Base-by-base conservation (phyloP, 83 land plant species). In the Picea mariana region DNA sequence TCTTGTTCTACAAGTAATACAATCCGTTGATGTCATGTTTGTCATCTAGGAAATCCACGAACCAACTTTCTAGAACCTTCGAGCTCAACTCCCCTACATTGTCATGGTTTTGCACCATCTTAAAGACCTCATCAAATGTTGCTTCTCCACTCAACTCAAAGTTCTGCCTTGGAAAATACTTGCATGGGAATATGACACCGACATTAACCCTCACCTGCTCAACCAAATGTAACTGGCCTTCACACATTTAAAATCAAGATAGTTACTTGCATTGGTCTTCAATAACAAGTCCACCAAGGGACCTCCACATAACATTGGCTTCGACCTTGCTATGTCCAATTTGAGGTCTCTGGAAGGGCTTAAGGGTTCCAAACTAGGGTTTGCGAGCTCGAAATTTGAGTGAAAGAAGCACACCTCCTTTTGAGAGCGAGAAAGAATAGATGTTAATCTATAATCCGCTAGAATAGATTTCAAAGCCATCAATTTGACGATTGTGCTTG, bases 241-340 rank as follows among this genome's bases (percentile, higher is more conserved):
- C 81, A 80, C 81, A 80, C 88, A 84, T 87, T 92, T 95, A 81
- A 97, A 97, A 77, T 93, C 93, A 27, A 97, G 31, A 62, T 95
- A 92, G 71, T 93, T 88, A 78, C 83, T 87, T 0, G 90, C 92
- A 26, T 91, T 92, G 1, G 92, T 87, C n/a, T 80, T 86, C 67
- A 95, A 2, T 80, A 97, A 47, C 52, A 93, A 62, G 49, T 97
- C 93, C 66, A 93, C 89, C 67, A 87, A 58, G 2, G 87, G 38
- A 11, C 89, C 96, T 15, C 90, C 90, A 68, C 97, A 95, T 68
- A 88, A 85, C 16, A 86, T 60, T 26, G 92, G 84, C 82, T 92
- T 90, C 0, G 97, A 97, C 5, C 95, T 98, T n/a, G 86, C 24
- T n/a, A 95, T 59, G 66, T 89, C 95, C 0, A 88, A 60, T 65